Base-by-base conservation (phyloP, 495 filamentous ascomycete species). In the Haplographium delicatum region DNA sequence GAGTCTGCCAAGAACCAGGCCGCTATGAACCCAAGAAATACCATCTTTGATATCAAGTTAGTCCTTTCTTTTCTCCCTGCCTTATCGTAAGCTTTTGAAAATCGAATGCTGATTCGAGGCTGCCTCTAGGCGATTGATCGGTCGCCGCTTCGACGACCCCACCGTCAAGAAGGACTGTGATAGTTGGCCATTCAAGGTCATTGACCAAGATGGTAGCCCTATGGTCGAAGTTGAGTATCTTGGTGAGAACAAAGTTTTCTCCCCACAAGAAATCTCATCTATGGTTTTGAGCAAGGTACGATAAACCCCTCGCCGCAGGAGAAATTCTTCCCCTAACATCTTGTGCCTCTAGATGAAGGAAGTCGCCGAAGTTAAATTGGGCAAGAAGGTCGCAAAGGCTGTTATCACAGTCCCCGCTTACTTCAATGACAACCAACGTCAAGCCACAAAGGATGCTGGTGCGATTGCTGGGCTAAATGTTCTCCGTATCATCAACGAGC, bases 1-100 rank as follows among this genome's bases (percentile, higher is more conserved):
- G 93, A 98, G 81, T 86, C 91, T 30, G 93, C 93, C 68, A 97
- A 96, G 86, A 98, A 97, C 80, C 93, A 96, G 78, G 91, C 94
- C 66, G 93, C 93, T 69, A 95, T 97, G 84, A 98, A 97, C 83
- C 93, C 93, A 43, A 72, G 73, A 64, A 94, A 97, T 81, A 97
- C 94, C 57, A 84, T 98, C 75, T 98, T 97, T 78, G 93, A 98
- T 70, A 89, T 91, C 64, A 97, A 97, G 80, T 83, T 68, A 51
- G 75, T 72, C 48, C 53, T 34, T 23, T 28, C 8, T 23, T 39
- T 18, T 6, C 13, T 2, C 3, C 28, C 5, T 15, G 33, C 34
- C 22, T 41, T 10, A n/a, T n/a, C n/a, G n/a, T 22, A 5, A 27
- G 26, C 19, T 0, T n/a, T 44, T 25, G 25, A 4, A 19, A 31